Percentiles rank a stretch among this genome's conserved stretches.
Evolutionary conservation across 768 basidiomycete species (phyloP).

Genomic region (Favolaschia claudopus): DNA sequence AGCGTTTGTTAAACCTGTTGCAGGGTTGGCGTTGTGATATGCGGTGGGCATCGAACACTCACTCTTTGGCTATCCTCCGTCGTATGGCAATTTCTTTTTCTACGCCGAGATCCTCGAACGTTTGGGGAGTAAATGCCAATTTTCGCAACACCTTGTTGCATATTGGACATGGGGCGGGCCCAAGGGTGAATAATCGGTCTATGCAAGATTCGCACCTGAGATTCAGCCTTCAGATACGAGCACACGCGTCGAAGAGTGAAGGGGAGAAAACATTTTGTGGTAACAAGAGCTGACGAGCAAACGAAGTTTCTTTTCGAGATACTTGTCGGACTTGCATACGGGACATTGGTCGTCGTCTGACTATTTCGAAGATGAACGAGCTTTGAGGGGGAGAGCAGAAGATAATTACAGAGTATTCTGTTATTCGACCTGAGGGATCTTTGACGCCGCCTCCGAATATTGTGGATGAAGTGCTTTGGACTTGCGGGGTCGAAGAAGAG

Average conservation of each 20-base stretch:
- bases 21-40: not conserved
- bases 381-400: conserved; percentile 1
- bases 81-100: conserved; percentile 95
- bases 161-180: conserved; percentile 95
- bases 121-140: conserved; percentile 93
- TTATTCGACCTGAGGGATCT: conserved; percentile 82
- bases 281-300: conserved; percentile 96
- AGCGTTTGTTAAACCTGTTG: conserved; percentile 89
- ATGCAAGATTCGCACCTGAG: conserved; percentile 99
- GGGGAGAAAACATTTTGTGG: conserved; percentile 99
- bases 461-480: conserved; percentile 76
- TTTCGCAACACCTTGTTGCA: conserved; percentile 90
- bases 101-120: conserved; percentile 90
- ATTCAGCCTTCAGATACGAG: no score
- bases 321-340: conserved; percentile 95
- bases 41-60: conserved; percentile 31
- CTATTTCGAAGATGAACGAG: not conserved
- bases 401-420: conserved; percentile 78
- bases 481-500: conserved; percentile 67
- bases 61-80: conserved; percentile 90
- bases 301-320: conserved; percentile 92
- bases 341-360: conserved; percentile 88
- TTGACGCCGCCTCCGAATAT: conserved; percentile 87
- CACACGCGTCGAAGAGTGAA: no score
- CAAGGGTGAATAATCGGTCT: conserved; percentile 93